These are phyloP conservation scores for Akanthomyces uredinophilus DNA, from an alignment of 2,329 filamentous ascomycete genomes.

Conservation along the genomic window DNA sequence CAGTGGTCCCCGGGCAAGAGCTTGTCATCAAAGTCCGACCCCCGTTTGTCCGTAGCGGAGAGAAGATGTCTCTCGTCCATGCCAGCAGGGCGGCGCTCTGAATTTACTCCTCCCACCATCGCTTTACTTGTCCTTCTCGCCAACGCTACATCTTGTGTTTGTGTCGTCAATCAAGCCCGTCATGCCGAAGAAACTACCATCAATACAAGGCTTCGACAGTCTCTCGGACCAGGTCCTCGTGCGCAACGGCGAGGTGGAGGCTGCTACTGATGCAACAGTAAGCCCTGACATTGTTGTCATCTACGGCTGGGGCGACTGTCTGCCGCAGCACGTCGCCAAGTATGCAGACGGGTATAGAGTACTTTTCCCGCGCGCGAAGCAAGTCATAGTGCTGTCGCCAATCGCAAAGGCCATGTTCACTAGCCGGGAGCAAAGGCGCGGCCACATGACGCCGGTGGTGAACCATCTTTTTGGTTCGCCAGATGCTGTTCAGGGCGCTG, in stretches of 20 bases:
- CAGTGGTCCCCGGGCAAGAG: background rate
- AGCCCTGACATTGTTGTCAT: constrained; percentile 45
- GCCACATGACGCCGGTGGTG: constrained; percentile 41
- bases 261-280: constrained; percentile 16
- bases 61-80: background rate
- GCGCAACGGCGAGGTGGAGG: constrained; percentile 29
- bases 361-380: constrained; percentile 45
- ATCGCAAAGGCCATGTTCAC: constrained; percentile 43
- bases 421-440: constrained; percentile 37
- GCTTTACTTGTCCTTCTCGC: background rate
- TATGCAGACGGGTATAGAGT: constrained; percentile 47
- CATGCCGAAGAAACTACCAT: constrained; percentile 17
- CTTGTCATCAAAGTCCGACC: constrained; percentile 11
- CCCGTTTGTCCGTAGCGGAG: background rate
- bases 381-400: constrained; percentile 47
- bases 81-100: background rate
- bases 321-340: constrained; percentile 50
- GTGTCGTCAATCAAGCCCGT: background rate
- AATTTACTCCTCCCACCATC: background rate
- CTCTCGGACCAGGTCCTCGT: constrained; percentile 44
- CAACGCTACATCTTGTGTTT: background rate
- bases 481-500: constrained; percentile 15
- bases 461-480: constrained; percentile 30
- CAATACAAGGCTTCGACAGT: constrained; percentile 41
- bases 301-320: constrained; percentile 54